Conservation (phyloP, 2,329 filamentous ascomycete genomes). For the Gaeumannomyces tritici region DNA sequence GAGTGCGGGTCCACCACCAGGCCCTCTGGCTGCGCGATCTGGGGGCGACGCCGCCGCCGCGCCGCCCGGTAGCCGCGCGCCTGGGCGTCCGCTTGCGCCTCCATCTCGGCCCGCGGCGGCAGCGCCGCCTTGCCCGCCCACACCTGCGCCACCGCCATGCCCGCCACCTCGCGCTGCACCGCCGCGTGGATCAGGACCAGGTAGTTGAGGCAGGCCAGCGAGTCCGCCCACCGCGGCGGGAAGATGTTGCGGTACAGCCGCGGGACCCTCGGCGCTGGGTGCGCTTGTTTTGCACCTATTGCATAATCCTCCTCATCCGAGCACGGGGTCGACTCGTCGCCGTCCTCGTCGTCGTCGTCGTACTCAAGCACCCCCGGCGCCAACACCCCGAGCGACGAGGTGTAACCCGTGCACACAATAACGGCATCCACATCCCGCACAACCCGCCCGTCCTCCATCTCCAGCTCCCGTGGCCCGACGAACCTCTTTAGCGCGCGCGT, state of each 20-base stretch:
- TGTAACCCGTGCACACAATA: slow-evolving; percentile 22
- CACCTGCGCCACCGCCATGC: slow-evolving; percentile 29
- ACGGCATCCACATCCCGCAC: slow-evolving; percentile 23
- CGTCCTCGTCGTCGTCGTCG: slow-evolving; percentile 11
- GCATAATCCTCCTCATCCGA: background rate
- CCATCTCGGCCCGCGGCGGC: slow-evolving; percentile 23
- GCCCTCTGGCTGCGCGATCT: slow-evolving; percentile 1
- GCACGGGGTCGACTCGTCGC: background rate
- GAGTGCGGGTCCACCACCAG: slow-evolving; percentile 8
- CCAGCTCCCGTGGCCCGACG: slow-evolving; percentile 17
- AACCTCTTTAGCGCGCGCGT: slow-evolving; percentile 18
- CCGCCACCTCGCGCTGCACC: slow-evolving; percentile 25
- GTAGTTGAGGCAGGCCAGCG: slow-evolving; percentile 28
- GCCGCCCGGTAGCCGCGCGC: background rate
- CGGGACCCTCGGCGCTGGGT: slow-evolving; percentile 11
- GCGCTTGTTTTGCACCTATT: slow-evolving; percentile 8
- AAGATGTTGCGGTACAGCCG: slow-evolving; percentile 31
- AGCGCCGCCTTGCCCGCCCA: slow-evolving; percentile 26
- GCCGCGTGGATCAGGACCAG: slow-evolving; percentile 18
- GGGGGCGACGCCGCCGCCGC: background rate
- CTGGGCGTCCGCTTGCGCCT: slow-evolving; percentile 1
- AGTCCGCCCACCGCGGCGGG: slow-evolving; percentile 26
- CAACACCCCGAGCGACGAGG: slow-evolving; percentile 12
- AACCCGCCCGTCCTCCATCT: slow-evolving; percentile 18
- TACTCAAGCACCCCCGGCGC: background rate